Base-by-base conservation (phyloP, 352 stramenopile species). In the Globisporangium abappressorium region DNA sequence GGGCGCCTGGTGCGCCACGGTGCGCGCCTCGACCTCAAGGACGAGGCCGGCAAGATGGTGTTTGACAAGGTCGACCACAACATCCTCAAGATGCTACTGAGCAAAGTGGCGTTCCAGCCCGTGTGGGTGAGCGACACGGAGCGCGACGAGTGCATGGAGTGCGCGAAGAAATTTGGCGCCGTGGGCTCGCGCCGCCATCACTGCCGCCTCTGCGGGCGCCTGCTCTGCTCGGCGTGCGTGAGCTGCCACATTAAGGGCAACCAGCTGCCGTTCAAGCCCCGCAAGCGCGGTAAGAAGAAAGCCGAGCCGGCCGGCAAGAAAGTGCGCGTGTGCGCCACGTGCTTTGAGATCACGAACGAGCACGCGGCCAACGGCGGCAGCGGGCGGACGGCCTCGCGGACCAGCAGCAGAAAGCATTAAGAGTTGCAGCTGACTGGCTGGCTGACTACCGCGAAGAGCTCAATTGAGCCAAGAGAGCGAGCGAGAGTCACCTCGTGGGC, bases 261-360 rank as follows among this genome's bases (percentile, higher is more conserved):
- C 28, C 56, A 81, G 55, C 67, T 84, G 33, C 77, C 77, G 51
- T 88, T 85, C 71, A 74, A 82, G 60, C 69, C 79, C 58, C 76
- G 61, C 56, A 76, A 77, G 20, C 80, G 72, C 53, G 71, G 84
- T 60, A 78, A 75, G 30, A 92, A 86, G 68, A 82, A 85, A 63
- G 70, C 70, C 20, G 74, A 89, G 66, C 64, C 73, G 3, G 73
- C 78, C 38, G 82, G 76, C 47, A 81, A 85, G 64, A 87, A 85
- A 57, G 78, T 79, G 57, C 86, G 86, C 55, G 80, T 92, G 57
- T 94, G 86, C 70, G 87, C 81, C 43, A 85, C 83, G 74, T 94
- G 86, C 72, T 84, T 85, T 64, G 81, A 89, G 41, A 79, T 71
- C 60, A 56, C 47, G 5, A 56, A 36, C 24, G 63, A 68, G 53